Base-by-base conservation (phyloP, 495 filamentous ascomycete species). In the Xylaria scruposa region DNA sequence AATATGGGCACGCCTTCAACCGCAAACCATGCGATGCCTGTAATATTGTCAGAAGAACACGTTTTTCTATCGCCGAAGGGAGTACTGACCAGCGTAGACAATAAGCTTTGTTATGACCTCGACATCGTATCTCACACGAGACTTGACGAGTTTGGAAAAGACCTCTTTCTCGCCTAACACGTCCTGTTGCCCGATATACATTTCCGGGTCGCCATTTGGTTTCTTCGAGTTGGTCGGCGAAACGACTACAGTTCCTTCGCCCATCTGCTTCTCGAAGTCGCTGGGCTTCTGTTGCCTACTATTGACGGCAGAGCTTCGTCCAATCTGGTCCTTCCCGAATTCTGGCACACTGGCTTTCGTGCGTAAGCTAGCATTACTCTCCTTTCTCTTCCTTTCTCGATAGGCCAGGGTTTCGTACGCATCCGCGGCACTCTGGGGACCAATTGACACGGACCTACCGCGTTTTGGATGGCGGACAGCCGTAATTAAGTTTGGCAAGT, bases 371-470 rank as follows among this genome's bases (percentile, higher is more conserved):
- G 72, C 19, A 66, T 80, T 81, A 74, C 92, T 97, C 78, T 97
- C 93, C 51, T 93, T 85, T 74, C 94, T 85, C 73, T 88, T 88
- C 75, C 93, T 90, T 78, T 97, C 93, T 3, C 95, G 89, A 76
- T 95, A 97, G n/a, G 96, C 96, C 26, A 98, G 83, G 21, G 93
- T 94, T 82, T 99, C 96, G 77, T 97, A 97, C 8, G 95, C 96
- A 80, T 99, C 96, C 3, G 96, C 96, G 70, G 92, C 93, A 33
- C 94, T 97, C 81, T 98, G 96, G 7, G 96, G 96, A 0, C 96
- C 96, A 42, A 99, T 87, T 29, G 94, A 97, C 29, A 98, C 89
- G 47, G 93, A 90, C n/a, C 96, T 88, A 68, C 88, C 88, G 70
- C 89, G 87, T 40, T 69, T 82, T 0, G 93, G 93, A 74, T 96